phyloP scores from a whole-genome alignment of 2,329 filamentous ascomycete species.

The Claviceps paspali region DNA sequence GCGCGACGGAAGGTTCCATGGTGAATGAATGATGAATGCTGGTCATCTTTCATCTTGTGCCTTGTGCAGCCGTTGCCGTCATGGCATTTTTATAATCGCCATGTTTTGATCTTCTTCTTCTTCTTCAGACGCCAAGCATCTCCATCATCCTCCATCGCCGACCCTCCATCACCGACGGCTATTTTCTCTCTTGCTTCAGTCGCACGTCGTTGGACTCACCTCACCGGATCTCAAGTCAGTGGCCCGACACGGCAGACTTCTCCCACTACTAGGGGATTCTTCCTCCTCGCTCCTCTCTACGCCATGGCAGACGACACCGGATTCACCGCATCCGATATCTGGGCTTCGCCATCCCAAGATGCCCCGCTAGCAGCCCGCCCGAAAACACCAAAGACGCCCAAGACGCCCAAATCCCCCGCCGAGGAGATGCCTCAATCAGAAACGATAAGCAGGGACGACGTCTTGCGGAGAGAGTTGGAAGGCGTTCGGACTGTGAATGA shows the following conservation, averaged over 20 bases:
- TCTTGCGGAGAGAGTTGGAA: slow-evolving; percentile 64
- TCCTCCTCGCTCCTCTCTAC: not conserved
- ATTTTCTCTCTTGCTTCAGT: too few relatives aligned
- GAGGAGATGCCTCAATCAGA: slow-evolving; percentile 22
- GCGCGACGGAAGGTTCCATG: not conserved
- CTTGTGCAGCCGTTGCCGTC: not conserved
- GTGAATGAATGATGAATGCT: too few relatives aligned
- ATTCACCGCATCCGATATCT: slow-evolving; percentile 33
- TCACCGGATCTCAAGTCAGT: not conserved
- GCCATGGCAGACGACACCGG: slow-evolving; percentile 30
- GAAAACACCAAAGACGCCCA: slow-evolving; percentile 30
- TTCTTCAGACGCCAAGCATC: too few relatives aligned
- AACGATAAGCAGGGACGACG: slow-evolving; percentile 53
- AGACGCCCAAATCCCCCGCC: slow-evolving; percentile 30
- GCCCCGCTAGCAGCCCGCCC: slow-evolving; percentile 15
- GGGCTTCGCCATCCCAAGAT: slow-evolving; percentile 27
- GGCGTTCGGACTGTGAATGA: slow-evolving; percentile 76
- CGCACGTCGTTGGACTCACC: not conserved
- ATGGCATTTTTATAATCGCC: too few relatives aligned
- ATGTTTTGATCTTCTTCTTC: too few relatives aligned
- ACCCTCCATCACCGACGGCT: too few relatives aligned
- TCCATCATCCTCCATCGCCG: not conserved
- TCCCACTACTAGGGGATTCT: not conserved
- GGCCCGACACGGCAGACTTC: not conserved
- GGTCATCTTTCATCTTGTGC: too few relatives aligned